phyloP scores from a whole-genome alignment of 164 flowering plant genomes.

The Akebia trifoliata region DNA sequence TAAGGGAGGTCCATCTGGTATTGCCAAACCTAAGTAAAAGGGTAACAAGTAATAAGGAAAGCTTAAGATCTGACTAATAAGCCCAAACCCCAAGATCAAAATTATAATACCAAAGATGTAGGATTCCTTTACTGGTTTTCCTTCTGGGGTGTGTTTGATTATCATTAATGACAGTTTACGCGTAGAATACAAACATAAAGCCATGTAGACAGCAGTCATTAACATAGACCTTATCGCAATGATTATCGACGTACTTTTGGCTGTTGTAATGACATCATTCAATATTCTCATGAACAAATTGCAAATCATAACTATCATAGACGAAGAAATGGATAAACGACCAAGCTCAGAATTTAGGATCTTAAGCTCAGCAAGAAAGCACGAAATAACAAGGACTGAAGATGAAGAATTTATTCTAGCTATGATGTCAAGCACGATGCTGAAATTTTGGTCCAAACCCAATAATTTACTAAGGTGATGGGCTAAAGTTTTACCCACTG shows the following conservation, averaged over 20 bases:
- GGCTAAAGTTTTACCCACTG: background rate
- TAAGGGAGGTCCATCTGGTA: constrained; percentile 18
- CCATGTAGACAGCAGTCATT: background rate
- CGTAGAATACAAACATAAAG: constrained; percentile 6
- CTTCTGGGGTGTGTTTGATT: constrained; percentile 12
- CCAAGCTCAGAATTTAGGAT: constrained; percentile 46
- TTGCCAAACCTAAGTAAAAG: constrained; percentile 10
- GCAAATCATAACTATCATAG: constrained; percentile 4
- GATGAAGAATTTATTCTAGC: constrained; percentile 14
- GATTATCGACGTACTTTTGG: too few species aligned
- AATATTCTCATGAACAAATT: too few species aligned
- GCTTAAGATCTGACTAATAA: constrained; percentile 11
- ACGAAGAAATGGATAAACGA: constrained; percentile 26
- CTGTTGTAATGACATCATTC: too few species aligned
- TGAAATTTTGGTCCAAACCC: background rate
- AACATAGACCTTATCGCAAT: too few species aligned
- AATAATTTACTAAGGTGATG: background rate
- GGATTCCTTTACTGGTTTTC: constrained; percentile 11
- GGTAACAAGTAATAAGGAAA: background rate
- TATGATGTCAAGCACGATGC: background rate
- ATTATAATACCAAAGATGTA: constrained; percentile 8
- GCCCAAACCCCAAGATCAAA: constrained; percentile 11
- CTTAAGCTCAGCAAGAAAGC: constrained; percentile 35
- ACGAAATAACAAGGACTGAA: constrained; percentile 28
- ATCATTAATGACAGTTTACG: constrained; percentile 18